Evolutionary conservation across 805 yeast species (phyloP), one percentile per base, ranked within the genome.

Genomic region (Pichia rugopelliculosa): DNA sequence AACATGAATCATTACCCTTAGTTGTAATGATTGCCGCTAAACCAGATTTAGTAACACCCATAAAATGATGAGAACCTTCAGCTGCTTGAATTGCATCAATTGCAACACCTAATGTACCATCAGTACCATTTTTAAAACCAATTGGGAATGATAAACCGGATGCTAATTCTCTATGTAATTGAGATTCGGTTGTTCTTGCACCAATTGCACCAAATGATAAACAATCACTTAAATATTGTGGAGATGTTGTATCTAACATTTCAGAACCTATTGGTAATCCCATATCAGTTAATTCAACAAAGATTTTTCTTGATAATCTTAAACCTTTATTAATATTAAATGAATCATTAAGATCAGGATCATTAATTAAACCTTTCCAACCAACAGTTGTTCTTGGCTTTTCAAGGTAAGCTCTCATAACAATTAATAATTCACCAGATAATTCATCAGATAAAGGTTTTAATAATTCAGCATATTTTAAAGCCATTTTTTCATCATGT

Each of bases 381-480:
- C 99, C 99, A 47, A 91, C 98, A 22, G 98, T 91, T 54, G 99
- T 91, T 75, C 99, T 84, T 61, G 99, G 99, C 71, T 91, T 91
- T 72, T 91, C 99, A 57, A 91, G 76, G 76, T 91, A 91, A 7
- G 98, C 98, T 73, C 99, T 84, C 99, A 91, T 91, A 54, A 91
- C 78, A 50, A 91, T 77, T 47, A 82, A 84, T 48, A 91, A 74
- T 56, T 91, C 98, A 46, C 74, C 79, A 52, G 80, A 67, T 53
- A 87, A 76, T 66, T 86, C 87, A 34, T 80, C 84, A 34, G 88
- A 72, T 48, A 87, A 70, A 50, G 71, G 71, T 65, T 79, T 77
- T 57, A 91, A 75, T 55, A 83, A 76, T 36, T 67, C 67, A 51
- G 91, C 95, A 69, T 93, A 91, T 30, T 88, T 98, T 61, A 86